These are phyloP conservation scores for Bauhinia variegata DNA, from an alignment of 306 rosid species.

Conservation along the genomic window DNA sequence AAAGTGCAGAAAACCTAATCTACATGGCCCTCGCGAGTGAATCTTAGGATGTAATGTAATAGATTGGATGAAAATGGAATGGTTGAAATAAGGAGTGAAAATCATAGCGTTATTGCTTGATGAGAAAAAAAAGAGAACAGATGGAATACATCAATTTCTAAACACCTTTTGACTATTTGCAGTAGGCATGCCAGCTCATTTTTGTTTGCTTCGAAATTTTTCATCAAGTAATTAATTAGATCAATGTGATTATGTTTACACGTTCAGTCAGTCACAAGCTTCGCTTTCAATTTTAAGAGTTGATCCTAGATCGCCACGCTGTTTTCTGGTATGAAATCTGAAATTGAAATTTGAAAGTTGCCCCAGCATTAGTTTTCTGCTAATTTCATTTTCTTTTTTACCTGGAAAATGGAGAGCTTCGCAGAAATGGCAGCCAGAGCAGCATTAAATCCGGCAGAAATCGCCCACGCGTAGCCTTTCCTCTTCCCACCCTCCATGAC, in stretches of 20 bases:
- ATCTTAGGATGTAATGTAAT: not conserved
- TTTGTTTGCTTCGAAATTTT: not conserved
- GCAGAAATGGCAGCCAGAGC: conserved; percentile 69
- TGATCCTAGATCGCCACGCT: no score
- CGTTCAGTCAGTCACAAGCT: no score
- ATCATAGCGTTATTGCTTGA: no score
- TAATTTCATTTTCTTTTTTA: no score
- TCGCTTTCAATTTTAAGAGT: no score
- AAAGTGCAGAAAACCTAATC: not conserved
- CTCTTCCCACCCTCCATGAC: conserved; percentile 8
- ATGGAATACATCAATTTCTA: no score
- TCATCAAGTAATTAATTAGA: not conserved
- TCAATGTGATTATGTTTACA: not conserved
- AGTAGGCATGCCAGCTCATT: not conserved
- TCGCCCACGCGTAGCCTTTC: conserved; percentile 60
- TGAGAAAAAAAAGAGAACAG: no score
- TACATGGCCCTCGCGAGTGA: not conserved
- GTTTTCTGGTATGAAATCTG: not conserved
- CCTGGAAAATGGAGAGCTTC: conserved; percentile 56
- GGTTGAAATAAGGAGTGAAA: no score
- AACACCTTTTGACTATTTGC: not conserved
- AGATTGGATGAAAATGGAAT: no score
- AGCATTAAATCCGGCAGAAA: conserved; percentile 62
- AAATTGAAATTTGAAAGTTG: not conserved
- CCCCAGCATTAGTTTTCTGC: no score